Conservation (phyloP, 345 rosid species). For the Syzygium jambos region DNA sequence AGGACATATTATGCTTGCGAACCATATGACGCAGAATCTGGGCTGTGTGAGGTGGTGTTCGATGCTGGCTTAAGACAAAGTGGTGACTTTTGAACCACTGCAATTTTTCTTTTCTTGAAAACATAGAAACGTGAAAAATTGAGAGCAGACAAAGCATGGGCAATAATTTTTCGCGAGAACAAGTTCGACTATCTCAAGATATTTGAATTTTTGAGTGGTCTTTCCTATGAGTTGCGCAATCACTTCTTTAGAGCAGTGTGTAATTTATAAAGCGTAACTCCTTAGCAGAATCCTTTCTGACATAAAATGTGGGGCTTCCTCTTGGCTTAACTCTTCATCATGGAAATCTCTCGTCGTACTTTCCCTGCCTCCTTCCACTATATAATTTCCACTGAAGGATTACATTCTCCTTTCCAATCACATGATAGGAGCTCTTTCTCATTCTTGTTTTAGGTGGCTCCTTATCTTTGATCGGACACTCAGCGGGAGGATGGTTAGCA, state of each 20-base stretch:
- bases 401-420: background rate
- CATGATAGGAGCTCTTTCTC: background rate
- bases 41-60: background rate
- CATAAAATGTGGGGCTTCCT: background rate
- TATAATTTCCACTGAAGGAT: background rate
- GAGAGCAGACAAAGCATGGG: background rate
- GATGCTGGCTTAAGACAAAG: background rate
- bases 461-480: conserved; percentile 81
- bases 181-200: background rate
- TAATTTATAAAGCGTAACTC: background rate
- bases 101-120: background rate
- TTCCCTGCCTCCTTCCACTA: background rate
- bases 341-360: background rate
- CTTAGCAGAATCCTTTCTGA: background rate
- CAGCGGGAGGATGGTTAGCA: conserved; percentile 99
- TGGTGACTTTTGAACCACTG: background rate
- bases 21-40: background rate
- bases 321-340: background rate
- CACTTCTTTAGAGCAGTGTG: background rate
- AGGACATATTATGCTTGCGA: too few relatives aligned
- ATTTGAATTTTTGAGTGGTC: background rate
- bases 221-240: background rate
- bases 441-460: conserved; percentile 30
- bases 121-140: background rate
- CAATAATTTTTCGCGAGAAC: background rate